Conservation (phyloP, 306 rosid genomes). For the Cicer judaicum region DNA sequence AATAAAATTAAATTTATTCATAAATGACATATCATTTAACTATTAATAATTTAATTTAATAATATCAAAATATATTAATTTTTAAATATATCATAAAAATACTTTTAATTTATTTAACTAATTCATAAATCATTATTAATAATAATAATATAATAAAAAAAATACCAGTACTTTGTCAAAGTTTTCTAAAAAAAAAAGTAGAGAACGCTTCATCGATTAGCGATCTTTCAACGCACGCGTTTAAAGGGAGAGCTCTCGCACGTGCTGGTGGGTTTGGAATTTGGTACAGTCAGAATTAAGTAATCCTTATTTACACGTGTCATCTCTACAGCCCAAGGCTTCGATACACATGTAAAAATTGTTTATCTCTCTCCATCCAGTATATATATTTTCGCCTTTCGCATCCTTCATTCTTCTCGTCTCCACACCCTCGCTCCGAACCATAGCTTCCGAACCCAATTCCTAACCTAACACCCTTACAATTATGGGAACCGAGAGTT, state of each 20-base stretch:
- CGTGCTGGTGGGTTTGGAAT: slow-evolving; percentile 56
- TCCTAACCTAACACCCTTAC: slow-evolving; percentile 1
- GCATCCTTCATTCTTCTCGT: neutral
- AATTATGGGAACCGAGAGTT: slow-evolving; percentile 64
- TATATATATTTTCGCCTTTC: slow-evolving; percentile 7
- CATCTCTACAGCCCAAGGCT: slow-evolving; percentile 36
- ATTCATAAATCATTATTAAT: too few species aligned
- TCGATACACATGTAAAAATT: slow-evolving; percentile 45
- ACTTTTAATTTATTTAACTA: too few species aligned
- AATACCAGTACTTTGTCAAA: too few species aligned
- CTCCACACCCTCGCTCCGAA: neutral
- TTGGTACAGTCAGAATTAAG: slow-evolving; percentile 27
- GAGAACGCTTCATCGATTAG: slow-evolving; percentile 42
- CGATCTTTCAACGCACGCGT: slow-evolving; percentile 66
- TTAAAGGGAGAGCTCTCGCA: slow-evolving; percentile 57
- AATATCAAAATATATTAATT: too few species aligned
- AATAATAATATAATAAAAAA: too few species aligned
- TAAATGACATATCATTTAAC: too few species aligned
- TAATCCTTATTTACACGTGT: slow-evolving; percentile 60
- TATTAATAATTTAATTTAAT: too few species aligned
- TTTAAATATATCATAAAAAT: too few species aligned
- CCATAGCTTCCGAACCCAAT: neutral
- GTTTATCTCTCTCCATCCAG: slow-evolving; percentile 42
- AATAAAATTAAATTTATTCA: too few species aligned
- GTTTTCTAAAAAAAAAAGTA: neutral